These are phyloP conservation scores for Xanthoparmelia taractica DNA, from an alignment of 495 filamentous ascomycete species.

Conservation along the genomic window DNA sequence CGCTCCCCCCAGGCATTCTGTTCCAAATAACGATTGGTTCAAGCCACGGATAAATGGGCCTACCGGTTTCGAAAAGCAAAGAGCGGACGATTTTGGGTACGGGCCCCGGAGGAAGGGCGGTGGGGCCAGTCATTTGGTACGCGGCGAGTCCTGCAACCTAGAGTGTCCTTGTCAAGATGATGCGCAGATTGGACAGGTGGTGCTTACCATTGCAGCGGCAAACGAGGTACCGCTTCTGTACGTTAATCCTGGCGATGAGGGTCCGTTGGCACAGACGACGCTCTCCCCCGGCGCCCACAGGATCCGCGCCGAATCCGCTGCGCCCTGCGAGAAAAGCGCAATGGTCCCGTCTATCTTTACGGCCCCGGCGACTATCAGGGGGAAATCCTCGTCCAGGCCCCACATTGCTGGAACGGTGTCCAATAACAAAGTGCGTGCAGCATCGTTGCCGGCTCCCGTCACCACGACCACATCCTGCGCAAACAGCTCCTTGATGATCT, in stretches of 20 bases:
- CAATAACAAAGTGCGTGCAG: not conserved
- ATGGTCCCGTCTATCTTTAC: not conserved
- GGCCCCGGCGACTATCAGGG: slow-evolving; percentile 2
- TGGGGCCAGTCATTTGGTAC: not conserved
- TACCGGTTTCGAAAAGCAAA: not conserved
- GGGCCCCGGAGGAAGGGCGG: not conserved
- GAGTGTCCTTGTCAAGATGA: not conserved
- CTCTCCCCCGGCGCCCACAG: not conserved
- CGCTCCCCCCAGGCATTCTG: not conserved
- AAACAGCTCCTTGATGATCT: not conserved
- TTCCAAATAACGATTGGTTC: not conserved
- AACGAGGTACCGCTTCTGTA: not conserved
- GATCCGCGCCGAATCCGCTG: not conserved
- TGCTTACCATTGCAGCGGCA: slow-evolving; percentile 1
- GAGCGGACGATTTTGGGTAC: not conserved
- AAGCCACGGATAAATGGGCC: not conserved
- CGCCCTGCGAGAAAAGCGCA: slow-evolving; percentile 7
- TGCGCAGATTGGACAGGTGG: not conserved
- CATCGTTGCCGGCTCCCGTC: not conserved
- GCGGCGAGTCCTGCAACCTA: slow-evolving; percentile 4
- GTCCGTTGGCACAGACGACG: not conserved
- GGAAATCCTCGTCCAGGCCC: not conserved
- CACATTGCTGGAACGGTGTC: slow-evolving; percentile 6
- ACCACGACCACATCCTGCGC: not conserved
- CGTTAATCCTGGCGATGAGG: not conserved